Conservation (phyloP, 192 early-diverging fungal genomes). For the Fimicolochytrium jonesii region DNA sequence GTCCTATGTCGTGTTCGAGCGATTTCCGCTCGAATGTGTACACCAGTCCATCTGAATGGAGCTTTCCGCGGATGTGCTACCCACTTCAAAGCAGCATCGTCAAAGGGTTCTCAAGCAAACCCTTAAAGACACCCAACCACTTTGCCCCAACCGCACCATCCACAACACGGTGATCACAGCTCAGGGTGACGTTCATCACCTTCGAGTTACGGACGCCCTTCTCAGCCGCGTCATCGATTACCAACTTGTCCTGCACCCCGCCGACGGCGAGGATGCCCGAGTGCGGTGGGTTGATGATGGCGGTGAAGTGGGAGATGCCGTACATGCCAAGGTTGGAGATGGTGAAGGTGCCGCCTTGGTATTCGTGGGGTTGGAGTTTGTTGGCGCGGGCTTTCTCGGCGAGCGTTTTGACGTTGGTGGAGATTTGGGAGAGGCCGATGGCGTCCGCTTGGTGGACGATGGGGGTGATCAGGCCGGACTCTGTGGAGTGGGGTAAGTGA, state of each 20-base stretch:
- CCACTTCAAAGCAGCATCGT: conserved; percentile 89
- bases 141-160: conserved; percentile 91
- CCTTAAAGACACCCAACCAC: conserved; percentile 88
- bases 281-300: conserved; percentile 97
- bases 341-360: conserved; percentile 96
- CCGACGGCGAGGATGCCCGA: conserved; percentile 91
- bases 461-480: conserved; percentile 89
- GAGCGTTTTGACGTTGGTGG: conserved; percentile 76
- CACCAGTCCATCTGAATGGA: no score
- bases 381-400: conserved; percentile 76
- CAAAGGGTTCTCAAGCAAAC: conserved; percentile 91
- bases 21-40: no score
- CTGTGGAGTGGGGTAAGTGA: no score
- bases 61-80: no score
- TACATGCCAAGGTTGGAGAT: conserved; percentile 99
- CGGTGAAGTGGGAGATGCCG: conserved; percentile 89
- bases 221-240: conserved; percentile 34
- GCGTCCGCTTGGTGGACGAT: conserved; percentile 79
- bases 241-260: conserved; percentile 63
- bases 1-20: no score
- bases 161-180: conserved; percentile 90
- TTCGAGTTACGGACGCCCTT: conserved; percentile 46
- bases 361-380: conserved; percentile 92
- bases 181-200: conserved; percentile 73
- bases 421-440: conserved; percentile 83